Base-by-base conservation (phyloP, 768 basidiomycete species). In the Pleurotus ostreatus region DNA sequence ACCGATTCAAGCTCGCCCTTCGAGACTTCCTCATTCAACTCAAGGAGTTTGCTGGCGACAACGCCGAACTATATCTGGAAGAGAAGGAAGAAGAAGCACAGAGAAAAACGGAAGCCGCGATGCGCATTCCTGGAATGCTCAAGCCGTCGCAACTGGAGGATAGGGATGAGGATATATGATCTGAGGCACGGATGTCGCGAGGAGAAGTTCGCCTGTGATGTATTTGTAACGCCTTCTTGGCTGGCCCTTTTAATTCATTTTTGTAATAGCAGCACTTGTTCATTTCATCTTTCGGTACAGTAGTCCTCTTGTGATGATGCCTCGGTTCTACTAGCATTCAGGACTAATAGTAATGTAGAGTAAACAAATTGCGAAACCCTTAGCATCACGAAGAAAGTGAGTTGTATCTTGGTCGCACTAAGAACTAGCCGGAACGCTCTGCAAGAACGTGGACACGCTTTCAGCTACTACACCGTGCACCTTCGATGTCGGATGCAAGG, bases 11-110 rank as follows among this genome's bases (percentile, higher is more conserved):
- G 75, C 77, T 92, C 61, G 87, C 89, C 13, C 78, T 98, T 47
- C 91, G 96, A 56, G 97, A 98, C 72, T 99, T 98, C 87, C 84
- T 99, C 55, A 93, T 99, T 63, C 91, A 94, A 63, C 84, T 99
- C 60, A 97, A 97, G 69, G 97, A 98, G 72, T 98, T 97, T 76
- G 94, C 93, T 5, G 91, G 88, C 4, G 94, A 97, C 65, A 95
- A 96, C 61, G 75, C 94, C 7, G 97, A 98, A 61, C 77, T 98
- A 38, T 98, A 79, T 74, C 76, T 93, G 62, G 96, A 98, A 65
- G 97, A 98, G 73, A 96, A 94, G 72, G 95, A 98, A 69, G 81
- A 83, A 3, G 96, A 96, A 70, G 78, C 79, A 18, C 82, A 86
- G 67, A 78, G 75, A 69, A 88, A 90, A 73, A 85, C 83, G 0